phyloP scores from a whole-genome alignment of 2,329 filamentous ascomycete genomes.

The Ascosphaera acerosa region DNA sequence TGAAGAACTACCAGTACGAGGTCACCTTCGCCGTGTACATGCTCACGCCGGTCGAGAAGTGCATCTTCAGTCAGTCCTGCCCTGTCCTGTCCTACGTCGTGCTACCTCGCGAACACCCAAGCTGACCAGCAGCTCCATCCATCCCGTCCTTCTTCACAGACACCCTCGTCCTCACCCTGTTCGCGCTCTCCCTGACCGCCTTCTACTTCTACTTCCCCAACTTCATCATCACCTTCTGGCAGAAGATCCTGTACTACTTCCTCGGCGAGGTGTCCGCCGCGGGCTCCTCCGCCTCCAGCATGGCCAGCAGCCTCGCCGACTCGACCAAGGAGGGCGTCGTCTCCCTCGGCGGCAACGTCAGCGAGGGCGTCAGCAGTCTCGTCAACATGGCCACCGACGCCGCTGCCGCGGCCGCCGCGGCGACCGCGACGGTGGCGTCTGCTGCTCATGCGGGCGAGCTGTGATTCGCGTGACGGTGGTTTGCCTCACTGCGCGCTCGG shows the following conservation, averaged over 20 bases:
- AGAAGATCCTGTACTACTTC: conserved; percentile 85
- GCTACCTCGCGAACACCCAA: conserved; percentile 5
- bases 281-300: conserved; percentile 4
- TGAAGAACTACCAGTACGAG: conserved; percentile 96
- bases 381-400: conserved; percentile 23
- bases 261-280: conserved; percentile 38
- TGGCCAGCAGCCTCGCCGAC: conserved; percentile 5
- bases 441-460: conserved; percentile 9
- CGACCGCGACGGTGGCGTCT: conserved; percentile 8
- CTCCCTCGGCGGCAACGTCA: neutral
- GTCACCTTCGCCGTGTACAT: conserved; percentile 94
- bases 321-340: conserved; percentile 8
- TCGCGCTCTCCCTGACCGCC: conserved; percentile 65
- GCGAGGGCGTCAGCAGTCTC: conserved; percentile 4
- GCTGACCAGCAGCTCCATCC: conserved; percentile 1
- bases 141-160: conserved; percentile 27
- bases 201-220: conserved; percentile 81
- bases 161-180: conserved; percentile 72
- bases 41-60: conserved; percentile 87
- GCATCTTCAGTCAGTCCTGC: conserved; percentile 62
- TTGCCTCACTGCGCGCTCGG: too few species aligned
- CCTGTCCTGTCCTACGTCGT: conserved; percentile 2
- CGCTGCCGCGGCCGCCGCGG: conserved; percentile 20
- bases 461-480: conserved; percentile 7
- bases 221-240: conserved; percentile 58